Percentiles rank a stretch among this genome's conserved stretches.
phyloP scores from a whole-genome alignment of 2,329 filamentous ascomycete genomes.

The Monosporascus sp. region DNA sequence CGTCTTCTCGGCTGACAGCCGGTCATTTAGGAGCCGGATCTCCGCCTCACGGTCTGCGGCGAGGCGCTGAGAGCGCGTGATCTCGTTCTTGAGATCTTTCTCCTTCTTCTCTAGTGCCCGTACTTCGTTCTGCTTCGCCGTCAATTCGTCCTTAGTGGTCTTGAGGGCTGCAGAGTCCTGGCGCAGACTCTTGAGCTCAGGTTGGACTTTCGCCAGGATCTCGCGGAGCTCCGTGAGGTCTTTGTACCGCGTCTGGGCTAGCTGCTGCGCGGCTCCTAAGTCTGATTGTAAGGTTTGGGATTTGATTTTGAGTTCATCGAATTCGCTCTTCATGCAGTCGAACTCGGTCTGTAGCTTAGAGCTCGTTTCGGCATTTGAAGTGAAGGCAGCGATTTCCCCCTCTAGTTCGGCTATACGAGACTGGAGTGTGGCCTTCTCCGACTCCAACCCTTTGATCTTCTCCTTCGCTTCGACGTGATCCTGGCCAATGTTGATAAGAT shows the following conservation, averaged over 20 bases:
- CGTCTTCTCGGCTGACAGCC: constrained; percentile 68
- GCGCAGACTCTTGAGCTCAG: constrained; percentile 74
- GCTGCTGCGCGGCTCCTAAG: constrained; percentile 76
- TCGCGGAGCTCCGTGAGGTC: constrained; percentile 78
- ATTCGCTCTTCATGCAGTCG: constrained; percentile 46
- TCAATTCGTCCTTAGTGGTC: constrained; percentile 68
- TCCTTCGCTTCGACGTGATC: constrained; percentile 82
- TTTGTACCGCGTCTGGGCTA: constrained; percentile 83
- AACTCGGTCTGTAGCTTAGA: constrained; percentile 58
- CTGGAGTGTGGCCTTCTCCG: constrained; percentile 63
- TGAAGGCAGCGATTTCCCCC: constrained; percentile 53
- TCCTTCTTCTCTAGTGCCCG: constrained; percentile 75
- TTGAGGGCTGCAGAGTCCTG: constrained; percentile 74
- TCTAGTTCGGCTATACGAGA: constrained; percentile 63
- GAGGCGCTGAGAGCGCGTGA: constrained; percentile 64
- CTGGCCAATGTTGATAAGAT: constrained; percentile 71
- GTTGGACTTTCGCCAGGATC: constrained; percentile 76
- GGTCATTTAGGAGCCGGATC: constrained; percentile 72
- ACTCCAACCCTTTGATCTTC: constrained; percentile 63
- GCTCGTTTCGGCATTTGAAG: constrained; percentile 36
- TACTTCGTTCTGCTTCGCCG: constrained; percentile 53
- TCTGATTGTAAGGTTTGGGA: constrained; percentile 71
- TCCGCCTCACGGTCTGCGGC: constrained; percentile 71
- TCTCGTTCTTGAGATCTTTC: constrained; percentile 72
- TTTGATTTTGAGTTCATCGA: constrained; percentile 65